Evolutionary conservation across 2,329 filamentous ascomycete genomes (phyloP), one percentile per base, ranked within the genome.

Genomic region (Aspergillus quadricinctus): DNA sequence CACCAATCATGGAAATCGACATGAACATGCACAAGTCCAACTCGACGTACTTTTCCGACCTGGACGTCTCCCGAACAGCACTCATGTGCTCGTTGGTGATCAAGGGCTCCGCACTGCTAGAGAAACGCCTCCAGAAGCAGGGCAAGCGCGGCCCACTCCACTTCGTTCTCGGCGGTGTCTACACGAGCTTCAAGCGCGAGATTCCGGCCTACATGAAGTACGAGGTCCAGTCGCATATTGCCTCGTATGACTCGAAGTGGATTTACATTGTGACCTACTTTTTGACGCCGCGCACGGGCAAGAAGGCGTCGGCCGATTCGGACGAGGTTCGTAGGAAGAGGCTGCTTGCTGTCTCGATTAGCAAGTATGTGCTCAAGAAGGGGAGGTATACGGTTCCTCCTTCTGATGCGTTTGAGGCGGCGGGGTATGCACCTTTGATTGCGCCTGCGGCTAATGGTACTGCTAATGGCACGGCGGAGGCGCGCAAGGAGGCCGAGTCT

Each of bases 11-110:
- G 64, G 90, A 95, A 74, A 89, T 86, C 68, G 91, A 96, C 75
- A 89, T 90, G 77, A 92, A 92, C 76, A 70, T 90, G 35, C 88
- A 92, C 80, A 90, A 91, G 72, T 86, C 85, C 61, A 89, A 90
- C 77, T 83, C 82, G 59, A 94, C 90, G 45, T 95, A 94, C 78
- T 94, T 94, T 71, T 79, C 86, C 65, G 90, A 95, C 73, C 85
- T 93, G 60, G 90, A 95, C 73, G 83, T 92, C 54, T 85, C 87
- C 45, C 87, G 93, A 49, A 88, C 88, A 0, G 88, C 94, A 60
- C 83, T 93, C 14, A 84, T 94, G 53, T 86, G 86, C 52, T 83
- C 83, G 65, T 76, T 91, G 4, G 74, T 86, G 40, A 80, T 80
- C 17, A 79, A 81, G 0, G 84, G 83, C 2, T 77, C 86, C 59